Base-by-base conservation (phyloP, 2,329 filamentous ascomycete species). In the Alternaria tenuissima region DNA sequence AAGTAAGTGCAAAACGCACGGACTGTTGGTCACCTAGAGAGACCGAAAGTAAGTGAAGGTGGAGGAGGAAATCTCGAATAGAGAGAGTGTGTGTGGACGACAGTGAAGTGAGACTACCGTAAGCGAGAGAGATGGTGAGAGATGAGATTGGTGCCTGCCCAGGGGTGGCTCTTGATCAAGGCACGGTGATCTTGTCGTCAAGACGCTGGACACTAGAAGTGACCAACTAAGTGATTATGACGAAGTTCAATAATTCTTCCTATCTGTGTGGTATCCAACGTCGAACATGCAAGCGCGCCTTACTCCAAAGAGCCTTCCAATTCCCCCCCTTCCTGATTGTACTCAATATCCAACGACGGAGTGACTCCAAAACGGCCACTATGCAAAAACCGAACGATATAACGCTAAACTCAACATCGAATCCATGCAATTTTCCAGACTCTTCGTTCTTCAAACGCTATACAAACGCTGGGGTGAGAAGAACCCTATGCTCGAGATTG, bases 391-490 rank as follows among this genome's bases (percentile, higher is more conserved):
- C 18, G 12, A 52, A 39, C 22, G 12, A 55, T 48, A 16, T 18
- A 41, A 41, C 44, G 46, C 54, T 56, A 32, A 55, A 24, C 48
- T 32, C 26, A 51, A 43, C 36, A 38, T 22, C 30, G 18, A 51
- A 36, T 41, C 28, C 28, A 43, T 39, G 57, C 38, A 44, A 38
- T 41, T 44, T 32, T 55, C 32, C 52, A 55, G 18, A 52, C 42
- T 32, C 42, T 47, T 41, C 44, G 9, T 39, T 24, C 44, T 48
- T 18, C n/a, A 4, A n/a, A 20, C 20, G 56, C 28, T 60, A 62
- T 39, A 67, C 41, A 49, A 67, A 63, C n/a, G 65, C 65, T 9
- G 65, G 65, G 26, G 65, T 66, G n/a, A 67, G 57, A 28, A 64
- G 30, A 16, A 55, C 52, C 46, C 48, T 62, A 47, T 52, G 48